These are phyloP conservation scores for Hortiboletus flavorubellus DNA, from an alignment of 768 basidiomycete species.

Conservation along the genomic window DNA sequence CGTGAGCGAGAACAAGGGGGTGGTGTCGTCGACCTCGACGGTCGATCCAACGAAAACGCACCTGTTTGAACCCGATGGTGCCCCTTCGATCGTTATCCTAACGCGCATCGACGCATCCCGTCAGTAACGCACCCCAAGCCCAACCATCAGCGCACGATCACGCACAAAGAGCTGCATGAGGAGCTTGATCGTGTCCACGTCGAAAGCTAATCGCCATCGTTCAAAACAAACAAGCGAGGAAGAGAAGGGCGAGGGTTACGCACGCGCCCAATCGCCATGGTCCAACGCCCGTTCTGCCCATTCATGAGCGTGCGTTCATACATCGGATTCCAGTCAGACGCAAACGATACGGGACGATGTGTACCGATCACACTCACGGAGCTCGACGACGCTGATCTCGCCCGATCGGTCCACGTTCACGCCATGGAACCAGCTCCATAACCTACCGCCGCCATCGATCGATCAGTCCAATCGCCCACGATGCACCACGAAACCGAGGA, in stretches of 20 bases:
- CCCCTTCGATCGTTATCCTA: constrained; percentile 73
- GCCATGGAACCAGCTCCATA: constrained; percentile 70
- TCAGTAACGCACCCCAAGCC: background rate
- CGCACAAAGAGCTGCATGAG: constrained; percentile 78
- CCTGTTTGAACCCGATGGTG: constrained; percentile 78
- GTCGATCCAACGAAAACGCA: constrained; percentile 21
- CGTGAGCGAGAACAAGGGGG: background rate
- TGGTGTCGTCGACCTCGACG: background rate
- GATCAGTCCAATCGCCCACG: too few relatives aligned
- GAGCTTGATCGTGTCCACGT: constrained; percentile 82
- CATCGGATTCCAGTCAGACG: background rate
- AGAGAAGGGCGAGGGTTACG: constrained; percentile 26
- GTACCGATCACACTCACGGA: constrained; percentile 47
- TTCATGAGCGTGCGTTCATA: background rate
- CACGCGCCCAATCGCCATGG: constrained; percentile 75
- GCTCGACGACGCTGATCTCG: constrained; percentile 58
- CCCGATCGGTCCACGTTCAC: constrained; percentile 73
- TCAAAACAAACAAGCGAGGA: background rate
- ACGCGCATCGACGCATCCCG: background rate
- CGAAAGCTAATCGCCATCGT: constrained; percentile 47
- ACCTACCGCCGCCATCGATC: background rate
- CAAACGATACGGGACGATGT: constrained; percentile 5
- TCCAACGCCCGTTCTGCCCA: constrained; percentile 45
- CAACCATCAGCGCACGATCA: background rate
- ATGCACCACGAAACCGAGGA: too few relatives aligned